Percentiles rank a stretch among this genome's conserved stretches.
These are phyloP conservation scores for Cytospora chrysosperma DNA, from an alignment of 2,329 filamentous ascomycete species.

Conservation along the genomic window DNA sequence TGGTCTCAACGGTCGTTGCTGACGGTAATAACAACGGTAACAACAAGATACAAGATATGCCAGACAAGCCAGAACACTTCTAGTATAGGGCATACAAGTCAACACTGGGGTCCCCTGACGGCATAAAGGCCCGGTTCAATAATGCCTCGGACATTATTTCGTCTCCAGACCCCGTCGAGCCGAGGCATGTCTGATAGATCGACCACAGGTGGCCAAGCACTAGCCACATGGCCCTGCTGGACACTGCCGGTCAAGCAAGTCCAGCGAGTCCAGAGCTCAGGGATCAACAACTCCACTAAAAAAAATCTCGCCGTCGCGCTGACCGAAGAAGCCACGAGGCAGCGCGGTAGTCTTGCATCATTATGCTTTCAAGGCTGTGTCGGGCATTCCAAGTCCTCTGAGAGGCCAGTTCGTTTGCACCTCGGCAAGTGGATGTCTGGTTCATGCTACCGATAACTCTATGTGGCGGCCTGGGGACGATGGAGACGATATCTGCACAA, in stretches of 20 bases:
- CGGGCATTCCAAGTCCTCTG: background rate
- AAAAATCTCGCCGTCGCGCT: conserved; percentile 12
- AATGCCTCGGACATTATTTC: conserved; percentile 2
- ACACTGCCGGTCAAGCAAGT: background rate
- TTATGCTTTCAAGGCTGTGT: background rate
- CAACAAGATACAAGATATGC: too few relatives aligned
- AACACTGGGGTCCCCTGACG: too few relatives aligned
- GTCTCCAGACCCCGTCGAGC: conserved; percentile 10
- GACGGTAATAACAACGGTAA: too few relatives aligned
- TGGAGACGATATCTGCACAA: background rate
- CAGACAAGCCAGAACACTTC: too few relatives aligned
- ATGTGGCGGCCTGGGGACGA: background rate
- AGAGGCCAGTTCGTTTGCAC: conserved; percentile 1
- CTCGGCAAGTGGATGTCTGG: conserved; percentile 20
- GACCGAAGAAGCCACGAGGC: conserved; percentile 3
- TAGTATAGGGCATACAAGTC: too few relatives aligned
- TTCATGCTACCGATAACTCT: background rate
- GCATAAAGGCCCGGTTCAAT: background rate
- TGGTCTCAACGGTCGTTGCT: background rate
- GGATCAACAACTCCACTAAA: background rate
- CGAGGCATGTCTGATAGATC: conserved; percentile 14
- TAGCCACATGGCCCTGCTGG: background rate
- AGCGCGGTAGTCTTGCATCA: background rate
- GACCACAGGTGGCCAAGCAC: background rate
- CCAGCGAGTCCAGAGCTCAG: background rate